A percentile compares a stretch with the other conserved stretches of the same genome.
These are phyloP conservation scores for Mycena crocata DNA, from an alignment of 768 basidiomycete genomes.

Conservation along the genomic window DNA sequence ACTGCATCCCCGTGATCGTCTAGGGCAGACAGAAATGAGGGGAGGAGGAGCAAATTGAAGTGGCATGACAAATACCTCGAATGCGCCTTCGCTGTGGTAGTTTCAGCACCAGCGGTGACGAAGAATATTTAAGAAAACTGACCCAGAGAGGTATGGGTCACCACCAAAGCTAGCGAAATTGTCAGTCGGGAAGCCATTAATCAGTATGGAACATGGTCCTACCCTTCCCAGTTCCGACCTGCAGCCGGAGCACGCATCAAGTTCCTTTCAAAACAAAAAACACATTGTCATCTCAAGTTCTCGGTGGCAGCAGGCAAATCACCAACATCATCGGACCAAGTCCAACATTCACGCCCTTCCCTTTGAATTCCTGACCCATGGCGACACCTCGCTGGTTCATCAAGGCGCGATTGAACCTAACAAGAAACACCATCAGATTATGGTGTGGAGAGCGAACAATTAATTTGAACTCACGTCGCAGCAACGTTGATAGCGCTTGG, in stretches of 20 bases:
- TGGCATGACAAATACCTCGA: slow-evolving; percentile 30
- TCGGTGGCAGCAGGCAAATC: background rate
- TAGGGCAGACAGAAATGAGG: slow-evolving; percentile 38
- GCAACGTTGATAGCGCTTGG: slow-evolving; percentile 62
- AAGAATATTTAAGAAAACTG: background rate
- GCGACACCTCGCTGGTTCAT: slow-evolving; percentile 67
- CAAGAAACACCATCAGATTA: too few species aligned
- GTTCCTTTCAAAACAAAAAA: slow-evolving; percentile 52
- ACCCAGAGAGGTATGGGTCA: slow-evolving; percentile 65
- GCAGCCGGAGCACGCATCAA: slow-evolving; percentile 57
- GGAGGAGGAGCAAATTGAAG: too few species aligned
- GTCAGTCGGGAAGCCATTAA: background rate
- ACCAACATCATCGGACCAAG: slow-evolving; percentile 63
- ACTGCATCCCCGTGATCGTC: slow-evolving; percentile 64
- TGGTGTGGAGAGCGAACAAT: background rate
- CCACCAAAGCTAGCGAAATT: slow-evolving; percentile 52
- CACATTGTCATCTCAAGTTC: background rate
- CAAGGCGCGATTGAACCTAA: slow-evolving; percentile 60
- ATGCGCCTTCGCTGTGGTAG: slow-evolving; percentile 55
- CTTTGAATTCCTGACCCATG: slow-evolving; percentile 70
- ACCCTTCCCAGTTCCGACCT: slow-evolving; percentile 67
- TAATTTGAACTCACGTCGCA: slow-evolving; percentile 44
- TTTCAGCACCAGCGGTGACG: background rate
- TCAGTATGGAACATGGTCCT: slow-evolving; percentile 18
- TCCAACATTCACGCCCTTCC: slow-evolving; percentile 68